Evolutionary conservation across 2,329 filamentous ascomycete species (phyloP).

Genomic region (Alternaria tenuissima): DNA sequence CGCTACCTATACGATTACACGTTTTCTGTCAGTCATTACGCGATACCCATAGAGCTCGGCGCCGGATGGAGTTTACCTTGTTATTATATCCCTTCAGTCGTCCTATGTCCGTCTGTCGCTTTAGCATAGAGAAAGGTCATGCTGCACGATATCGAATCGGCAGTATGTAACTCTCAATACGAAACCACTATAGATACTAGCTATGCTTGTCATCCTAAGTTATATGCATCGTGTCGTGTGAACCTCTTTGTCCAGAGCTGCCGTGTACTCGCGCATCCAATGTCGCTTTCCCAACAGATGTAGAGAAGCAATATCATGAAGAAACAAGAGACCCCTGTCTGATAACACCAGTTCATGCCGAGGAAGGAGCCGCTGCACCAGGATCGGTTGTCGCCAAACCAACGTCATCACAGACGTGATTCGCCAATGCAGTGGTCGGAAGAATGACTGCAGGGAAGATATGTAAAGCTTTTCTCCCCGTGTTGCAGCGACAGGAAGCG

Average conservation of each 20-base stretch:
- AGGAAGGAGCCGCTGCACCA: background rate
- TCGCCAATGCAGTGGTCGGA: background rate
- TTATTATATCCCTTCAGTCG: background rate
- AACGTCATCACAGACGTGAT: constrained; percentile 1
- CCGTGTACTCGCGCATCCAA: background rate
- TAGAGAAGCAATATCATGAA: background rate
- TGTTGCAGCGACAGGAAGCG: constrained; percentile 14
- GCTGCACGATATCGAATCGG: accelerated
- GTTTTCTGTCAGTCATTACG: constrained; percentile 21
- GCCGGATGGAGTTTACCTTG: constrained; percentile 11
- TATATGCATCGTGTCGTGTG: background rate
- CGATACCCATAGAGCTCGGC: constrained; percentile 36
- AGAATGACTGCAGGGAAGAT: constrained; percentile 1
- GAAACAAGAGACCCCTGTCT: background rate
- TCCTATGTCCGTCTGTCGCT: background rate
- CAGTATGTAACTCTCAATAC: background rate
- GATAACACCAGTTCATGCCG: background rate
- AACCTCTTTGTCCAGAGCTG: background rate
- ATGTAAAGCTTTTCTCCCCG: constrained; percentile 12
- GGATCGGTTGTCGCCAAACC: background rate
- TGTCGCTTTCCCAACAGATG: background rate
- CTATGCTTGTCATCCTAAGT: background rate
- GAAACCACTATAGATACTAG: background rate
- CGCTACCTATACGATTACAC: constrained; percentile 12
- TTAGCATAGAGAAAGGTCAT: background rate